phyloP scores from a whole-genome alignment of 169 alveolate genomes.

The Eimeria sp. region DNA sequence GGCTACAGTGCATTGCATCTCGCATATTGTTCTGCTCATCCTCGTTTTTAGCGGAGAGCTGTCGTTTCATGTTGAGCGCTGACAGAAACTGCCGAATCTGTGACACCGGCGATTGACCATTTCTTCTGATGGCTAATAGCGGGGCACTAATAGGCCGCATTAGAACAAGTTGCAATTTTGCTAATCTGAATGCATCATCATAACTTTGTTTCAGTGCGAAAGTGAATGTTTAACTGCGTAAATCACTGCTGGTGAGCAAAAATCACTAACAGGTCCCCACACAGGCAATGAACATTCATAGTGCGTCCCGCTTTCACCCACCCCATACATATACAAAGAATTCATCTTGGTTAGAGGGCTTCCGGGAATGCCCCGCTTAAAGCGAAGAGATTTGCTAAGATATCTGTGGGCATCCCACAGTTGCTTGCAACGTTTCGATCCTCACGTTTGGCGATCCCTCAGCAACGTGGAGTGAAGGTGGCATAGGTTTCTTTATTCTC shows the following conservation, averaged over 20 bases:
- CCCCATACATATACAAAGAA: conserved; percentile 75
- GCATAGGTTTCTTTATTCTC: too few species aligned
- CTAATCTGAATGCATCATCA: too few species aligned
- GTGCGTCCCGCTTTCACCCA: conserved; percentile 84
- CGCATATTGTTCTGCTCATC: neutral
- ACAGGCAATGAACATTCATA: conserved; percentile 93
- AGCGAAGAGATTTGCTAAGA: neutral
- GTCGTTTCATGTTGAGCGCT: neutral
- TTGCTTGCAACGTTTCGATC: neutral
- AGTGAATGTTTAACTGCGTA: neutral
- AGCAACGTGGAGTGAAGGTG: neutral
- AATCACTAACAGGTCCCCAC: conserved; percentile 35
- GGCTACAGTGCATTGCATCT: neutral
- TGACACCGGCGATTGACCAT: neutral
- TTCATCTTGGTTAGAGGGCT: conserved; percentile 90
- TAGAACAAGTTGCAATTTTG: neutral
- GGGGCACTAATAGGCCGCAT: neutral
- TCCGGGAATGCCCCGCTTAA: neutral
- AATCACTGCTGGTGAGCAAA: conserved; percentile 85
- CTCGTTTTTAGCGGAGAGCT: neutral
- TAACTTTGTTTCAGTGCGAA: neutral
- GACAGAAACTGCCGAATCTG: neutral
- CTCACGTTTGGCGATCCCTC: neutral
- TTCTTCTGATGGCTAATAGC: neutral
- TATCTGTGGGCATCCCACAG: neutral